These are phyloP conservation scores for Sambucus nigra DNA, from an alignment of 129 eudicot species.

Conservation along the genomic window DNA sequence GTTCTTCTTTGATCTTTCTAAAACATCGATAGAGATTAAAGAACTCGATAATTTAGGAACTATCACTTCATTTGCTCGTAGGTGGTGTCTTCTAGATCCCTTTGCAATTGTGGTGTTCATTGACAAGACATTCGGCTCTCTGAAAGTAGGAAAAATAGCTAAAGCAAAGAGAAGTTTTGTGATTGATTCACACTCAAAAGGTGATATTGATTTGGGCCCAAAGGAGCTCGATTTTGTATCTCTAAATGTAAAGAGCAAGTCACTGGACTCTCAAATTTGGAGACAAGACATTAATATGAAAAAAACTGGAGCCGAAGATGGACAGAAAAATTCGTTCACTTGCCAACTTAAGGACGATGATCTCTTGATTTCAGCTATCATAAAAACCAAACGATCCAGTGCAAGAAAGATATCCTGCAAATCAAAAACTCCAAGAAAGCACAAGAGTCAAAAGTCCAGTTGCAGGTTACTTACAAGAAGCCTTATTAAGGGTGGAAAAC, in stretches of 20 bases:
- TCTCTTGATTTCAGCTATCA: conserved; percentile 73
- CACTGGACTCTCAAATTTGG: background rate
- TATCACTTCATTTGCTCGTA: conserved; percentile 40
- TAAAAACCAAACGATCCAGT: conserved; percentile 34
- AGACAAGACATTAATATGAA: background rate
- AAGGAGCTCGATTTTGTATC: background rate
- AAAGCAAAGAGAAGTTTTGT: conserved; percentile 39
- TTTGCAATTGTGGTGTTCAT: conserved; percentile 75
- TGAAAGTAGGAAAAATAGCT: conserved; percentile 56
- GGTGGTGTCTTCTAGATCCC: conserved; percentile 88
- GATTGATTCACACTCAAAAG: conserved; percentile 20
- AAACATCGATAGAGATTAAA: conserved; percentile 35
- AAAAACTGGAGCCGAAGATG: conserved; percentile 10
- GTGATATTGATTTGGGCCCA: conserved; percentile 3
- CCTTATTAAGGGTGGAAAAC: conserved; percentile 43
- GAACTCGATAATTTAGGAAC: conserved; percentile 28
- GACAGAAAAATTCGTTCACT: conserved; percentile 32
- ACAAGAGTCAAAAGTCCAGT: conserved; percentile 60
- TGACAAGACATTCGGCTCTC: conserved; percentile 40
- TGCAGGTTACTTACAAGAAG: conserved; percentile 70
- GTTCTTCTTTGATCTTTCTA: conserved; percentile 54
- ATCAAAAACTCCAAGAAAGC: conserved; percentile 41
- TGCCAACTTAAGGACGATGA: conserved; percentile 61
- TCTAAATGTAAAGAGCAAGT: conserved; percentile 3
- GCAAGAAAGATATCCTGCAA: conserved; percentile 17